A percentile compares a stretch with the other conserved stretches of the same genome.
phyloP scores from a whole-genome alignment of 1,284 basidiomycete genomes.

The Cystobasidiaceae sp. region DNA sequence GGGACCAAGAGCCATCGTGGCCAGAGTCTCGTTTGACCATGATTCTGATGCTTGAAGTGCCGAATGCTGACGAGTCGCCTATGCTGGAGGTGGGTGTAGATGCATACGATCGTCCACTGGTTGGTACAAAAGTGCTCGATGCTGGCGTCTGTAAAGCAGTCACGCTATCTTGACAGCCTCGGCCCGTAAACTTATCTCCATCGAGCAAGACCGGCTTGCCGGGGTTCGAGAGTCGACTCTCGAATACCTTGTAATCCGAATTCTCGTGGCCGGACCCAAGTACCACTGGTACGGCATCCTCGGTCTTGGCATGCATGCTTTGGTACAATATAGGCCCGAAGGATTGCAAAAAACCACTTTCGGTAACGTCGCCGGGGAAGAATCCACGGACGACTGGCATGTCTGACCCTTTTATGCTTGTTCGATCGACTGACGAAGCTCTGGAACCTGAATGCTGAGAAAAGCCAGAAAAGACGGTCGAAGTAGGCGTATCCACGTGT shows the following conservation, averaged over 20 bases:
- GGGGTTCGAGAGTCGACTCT: background rate
- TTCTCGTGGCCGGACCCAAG: background rate
- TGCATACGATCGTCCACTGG: background rate
- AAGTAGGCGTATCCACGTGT: no score
- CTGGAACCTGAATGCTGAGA: no score
- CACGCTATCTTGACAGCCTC: constrained; percentile 12
- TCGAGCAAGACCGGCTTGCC: background rate
- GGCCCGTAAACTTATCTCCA: constrained; percentile 10
- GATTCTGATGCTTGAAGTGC: constrained; percentile 18
- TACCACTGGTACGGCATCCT: background rate
- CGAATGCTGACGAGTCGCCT: constrained; percentile 3
- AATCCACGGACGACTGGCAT: constrained; percentile 15
- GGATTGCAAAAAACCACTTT: constrained; percentile 12
- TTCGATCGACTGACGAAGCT: no score
- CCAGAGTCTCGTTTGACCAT: constrained; percentile 16
- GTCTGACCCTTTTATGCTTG: no score
- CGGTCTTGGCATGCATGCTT: background rate
- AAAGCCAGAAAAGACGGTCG: no score
- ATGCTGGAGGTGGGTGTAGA: background rate
- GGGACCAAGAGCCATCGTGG: background rate
- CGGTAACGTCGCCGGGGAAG: background rate
- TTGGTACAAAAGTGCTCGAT: background rate
- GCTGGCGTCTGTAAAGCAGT: background rate
- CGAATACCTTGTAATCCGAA: background rate
- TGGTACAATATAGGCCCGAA: constrained; percentile 11